phyloP scores from a whole-genome alignment of 2,329 filamentous ascomycete genomes.

The Tolypocladium amazonense region DNA sequence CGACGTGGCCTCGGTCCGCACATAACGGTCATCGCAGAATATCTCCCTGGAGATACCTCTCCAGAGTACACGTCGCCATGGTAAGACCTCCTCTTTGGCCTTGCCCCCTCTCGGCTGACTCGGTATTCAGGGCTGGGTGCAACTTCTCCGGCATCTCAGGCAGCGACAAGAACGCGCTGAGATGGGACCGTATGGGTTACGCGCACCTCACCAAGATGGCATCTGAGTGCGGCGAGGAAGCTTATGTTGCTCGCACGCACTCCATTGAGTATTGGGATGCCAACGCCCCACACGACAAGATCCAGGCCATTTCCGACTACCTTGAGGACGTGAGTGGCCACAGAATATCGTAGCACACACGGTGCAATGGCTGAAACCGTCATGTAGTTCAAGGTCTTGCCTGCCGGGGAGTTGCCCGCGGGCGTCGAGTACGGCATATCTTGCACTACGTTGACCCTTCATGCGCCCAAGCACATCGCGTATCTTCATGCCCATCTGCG shows the following conservation, averaged over 20 bases:
- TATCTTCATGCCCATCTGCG: slow-evolving; percentile 17
- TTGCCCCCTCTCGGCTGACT: background rate
- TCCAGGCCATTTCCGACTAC: slow-evolving; percentile 27
- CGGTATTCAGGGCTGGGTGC: slow-evolving; percentile 24
- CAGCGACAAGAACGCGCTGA: slow-evolving; percentile 26
- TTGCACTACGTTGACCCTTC: slow-evolving; percentile 25
- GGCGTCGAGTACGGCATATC: slow-evolving; percentile 22
- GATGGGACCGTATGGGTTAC: slow-evolving; percentile 30
- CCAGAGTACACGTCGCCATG: slow-evolving; percentile 30
- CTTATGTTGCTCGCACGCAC: slow-evolving; percentile 24
- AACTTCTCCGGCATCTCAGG: slow-evolving; percentile 34
- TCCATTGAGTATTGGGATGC: slow-evolving; percentile 31
- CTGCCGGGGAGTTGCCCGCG: slow-evolving; percentile 15
- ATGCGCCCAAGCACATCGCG: slow-evolving; percentile 25
- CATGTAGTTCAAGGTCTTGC: background rate
- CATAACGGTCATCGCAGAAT: slow-evolving; percentile 27
- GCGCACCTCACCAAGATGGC: slow-evolving; percentile 23
- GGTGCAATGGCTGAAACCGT: background rate
- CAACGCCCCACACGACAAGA: slow-evolving; percentile 25
- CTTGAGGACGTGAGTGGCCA: slow-evolving; percentile 22
- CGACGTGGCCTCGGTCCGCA: slow-evolving; percentile 19
- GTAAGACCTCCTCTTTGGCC: slow-evolving; percentile 7
- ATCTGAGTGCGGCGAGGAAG: slow-evolving; percentile 14
- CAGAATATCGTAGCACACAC: background rate
- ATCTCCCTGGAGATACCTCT: slow-evolving; percentile 28